These are phyloP conservation scores for Theobroma cacao DNA, from an alignment of 345 rosid species.

Conservation along the genomic window DNA sequence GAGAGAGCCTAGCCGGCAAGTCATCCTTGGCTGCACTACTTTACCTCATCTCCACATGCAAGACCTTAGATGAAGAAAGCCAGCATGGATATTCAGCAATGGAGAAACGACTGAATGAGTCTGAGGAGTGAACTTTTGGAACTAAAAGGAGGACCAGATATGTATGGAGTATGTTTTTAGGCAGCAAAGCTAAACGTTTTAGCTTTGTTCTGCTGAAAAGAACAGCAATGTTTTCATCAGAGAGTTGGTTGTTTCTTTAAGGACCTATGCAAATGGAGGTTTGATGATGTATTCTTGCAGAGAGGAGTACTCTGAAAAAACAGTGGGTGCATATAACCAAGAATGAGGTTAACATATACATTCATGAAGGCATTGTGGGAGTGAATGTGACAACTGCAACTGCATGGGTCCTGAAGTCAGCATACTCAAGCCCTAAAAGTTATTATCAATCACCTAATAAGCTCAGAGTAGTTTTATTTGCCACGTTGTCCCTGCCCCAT, in stretches of 20 bases:
- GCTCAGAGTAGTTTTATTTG: neutral
- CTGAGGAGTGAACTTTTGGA: neutral
- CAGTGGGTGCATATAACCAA: neutral
- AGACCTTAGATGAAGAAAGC: conserved; percentile 28
- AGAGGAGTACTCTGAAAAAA: neutral
- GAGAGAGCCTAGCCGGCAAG: conserved; percentile 34
- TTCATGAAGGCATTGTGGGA: neutral
- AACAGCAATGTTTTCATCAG: neutral
- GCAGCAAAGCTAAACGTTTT: neutral
- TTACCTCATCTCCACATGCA: conserved; percentile 34
- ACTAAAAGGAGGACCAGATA: neutral
- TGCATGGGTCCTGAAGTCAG: conserved; percentile 5
- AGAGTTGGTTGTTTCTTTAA: neutral
- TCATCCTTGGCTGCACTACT: conserved; percentile 50
- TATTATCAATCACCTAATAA: neutral
- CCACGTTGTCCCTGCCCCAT: neutral
- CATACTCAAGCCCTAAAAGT: neutral
- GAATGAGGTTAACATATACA: neutral
- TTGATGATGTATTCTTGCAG: neutral
- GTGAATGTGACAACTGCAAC: neutral
- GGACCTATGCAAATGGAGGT: neutral
- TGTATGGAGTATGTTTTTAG: neutral
- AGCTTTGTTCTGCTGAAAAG: neutral
- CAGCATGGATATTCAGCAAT: neutral
- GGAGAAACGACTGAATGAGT: neutral